Evolutionary conservation across 345 rosid genomes (phyloP).

Genomic region (Ceriops tagal): DNA sequence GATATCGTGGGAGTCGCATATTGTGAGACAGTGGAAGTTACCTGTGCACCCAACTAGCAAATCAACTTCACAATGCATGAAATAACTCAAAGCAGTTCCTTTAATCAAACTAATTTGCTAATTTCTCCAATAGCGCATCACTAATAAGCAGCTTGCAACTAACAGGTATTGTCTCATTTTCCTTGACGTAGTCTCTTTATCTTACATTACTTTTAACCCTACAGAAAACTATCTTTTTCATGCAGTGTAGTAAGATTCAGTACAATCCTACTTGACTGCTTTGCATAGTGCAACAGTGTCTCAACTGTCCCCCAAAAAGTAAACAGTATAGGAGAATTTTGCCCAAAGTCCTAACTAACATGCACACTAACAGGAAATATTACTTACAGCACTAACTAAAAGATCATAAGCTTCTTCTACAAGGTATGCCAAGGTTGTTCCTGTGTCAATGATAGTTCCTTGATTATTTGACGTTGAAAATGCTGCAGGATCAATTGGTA

Average conservation of each 20-base stretch:
- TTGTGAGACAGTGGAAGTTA: slow-evolving; percentile 53
- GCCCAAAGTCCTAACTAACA: too few relatives aligned
- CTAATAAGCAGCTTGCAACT: slow-evolving; percentile 2
- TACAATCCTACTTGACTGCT: too few relatives aligned
- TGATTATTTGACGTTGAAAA: slow-evolving; percentile 62
- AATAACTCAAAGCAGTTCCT: neutral
- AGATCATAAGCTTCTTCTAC: slow-evolving; percentile 68
- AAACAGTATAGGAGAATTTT: too few relatives aligned
- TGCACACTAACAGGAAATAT: neutral
- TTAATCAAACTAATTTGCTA: neutral
- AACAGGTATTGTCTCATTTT: neutral
- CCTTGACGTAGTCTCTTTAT: neutral
- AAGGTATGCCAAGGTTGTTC: slow-evolving; percentile 93
- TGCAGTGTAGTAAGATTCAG: too few relatives aligned
- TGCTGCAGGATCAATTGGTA: slow-evolving; percentile 63
- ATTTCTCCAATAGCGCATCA: neutral
- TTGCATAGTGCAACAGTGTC: too few relatives aligned
- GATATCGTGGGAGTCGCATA: slow-evolving; percentile 43
- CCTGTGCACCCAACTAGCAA: slow-evolving; percentile 38
- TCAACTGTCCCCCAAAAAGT: too few relatives aligned
- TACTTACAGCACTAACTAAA: slow-evolving; percentile 72
- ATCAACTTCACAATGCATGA: slow-evolving; percentile 13
- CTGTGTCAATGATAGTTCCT: slow-evolving; percentile 96
- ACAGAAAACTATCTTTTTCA: neutral
- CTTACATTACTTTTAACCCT: neutral